Evolutionary conservation across 108 stramenopile genomes (phyloP).

Genomic region (Skeletonema grethae): DNA sequence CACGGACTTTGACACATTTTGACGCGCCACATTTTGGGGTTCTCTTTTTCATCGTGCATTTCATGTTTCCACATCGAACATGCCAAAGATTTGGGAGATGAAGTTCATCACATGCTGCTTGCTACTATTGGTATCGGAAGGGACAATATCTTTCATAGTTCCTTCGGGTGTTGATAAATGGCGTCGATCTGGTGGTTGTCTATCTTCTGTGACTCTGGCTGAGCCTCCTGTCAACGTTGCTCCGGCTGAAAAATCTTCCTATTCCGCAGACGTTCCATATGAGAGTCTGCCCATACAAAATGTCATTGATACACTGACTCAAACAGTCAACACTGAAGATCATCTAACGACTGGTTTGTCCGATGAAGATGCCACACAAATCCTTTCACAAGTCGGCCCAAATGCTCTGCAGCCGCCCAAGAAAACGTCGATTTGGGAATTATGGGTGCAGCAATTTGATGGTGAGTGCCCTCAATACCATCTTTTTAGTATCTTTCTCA

Average conservation of each 20-base stretch:
- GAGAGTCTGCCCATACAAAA: neutral
- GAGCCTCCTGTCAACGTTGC: too few species aligned
- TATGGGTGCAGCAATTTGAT: slow-evolving; percentile 40
- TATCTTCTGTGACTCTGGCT: neutral
- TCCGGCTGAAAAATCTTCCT: neutral
- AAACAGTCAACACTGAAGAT: neutral
- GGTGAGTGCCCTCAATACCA: neutral
- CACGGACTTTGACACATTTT: too few species aligned
- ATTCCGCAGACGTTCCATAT: neutral
- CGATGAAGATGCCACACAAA: slow-evolving; percentile 4
- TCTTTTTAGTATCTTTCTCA: neutral
- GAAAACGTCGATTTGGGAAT: slow-evolving; percentile 37
- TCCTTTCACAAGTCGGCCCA: slow-evolving; percentile 22
- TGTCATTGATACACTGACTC: neutral
- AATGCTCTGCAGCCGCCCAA: slow-evolving; percentile 16
- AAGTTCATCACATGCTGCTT: neutral
- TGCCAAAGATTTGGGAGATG: neutral
- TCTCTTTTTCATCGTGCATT: too few species aligned
- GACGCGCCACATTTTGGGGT: too few species aligned
- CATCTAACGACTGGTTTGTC: slow-evolving; percentile 36
- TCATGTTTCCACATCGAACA: too few species aligned
- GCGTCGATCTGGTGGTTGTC: neutral
- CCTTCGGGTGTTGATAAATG: neutral
- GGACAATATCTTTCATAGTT: neutral
- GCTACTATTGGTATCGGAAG: neutral